Percentiles rank a stretch among this genome's conserved stretches.
Conservation (phyloP, 805 yeast genomes). For the Ogataea parapolymorpha region DNA sequence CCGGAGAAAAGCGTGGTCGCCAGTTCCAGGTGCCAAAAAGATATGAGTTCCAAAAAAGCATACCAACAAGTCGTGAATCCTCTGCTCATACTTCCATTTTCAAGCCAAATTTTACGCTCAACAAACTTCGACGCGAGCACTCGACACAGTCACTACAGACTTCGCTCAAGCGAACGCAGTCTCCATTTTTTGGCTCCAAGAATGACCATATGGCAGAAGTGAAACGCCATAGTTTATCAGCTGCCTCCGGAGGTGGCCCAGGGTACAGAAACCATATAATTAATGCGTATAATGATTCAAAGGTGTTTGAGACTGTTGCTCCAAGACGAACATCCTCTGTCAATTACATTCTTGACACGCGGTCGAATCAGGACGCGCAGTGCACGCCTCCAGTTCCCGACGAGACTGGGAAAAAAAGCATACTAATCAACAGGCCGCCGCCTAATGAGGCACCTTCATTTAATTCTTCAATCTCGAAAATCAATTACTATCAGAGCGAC, state of each 20-base stretch:
- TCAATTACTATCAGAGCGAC: constrained; percentile 23
- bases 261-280: constrained; percentile 16
- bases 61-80: constrained; percentile 18
- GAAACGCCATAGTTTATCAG: constrained; percentile 25
- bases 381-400: neutral
- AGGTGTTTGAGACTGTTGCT: constrained; percentile 27
- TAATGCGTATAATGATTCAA: constrained; percentile 29
- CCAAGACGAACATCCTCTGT: constrained; percentile 18
- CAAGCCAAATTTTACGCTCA: constrained; percentile 16
- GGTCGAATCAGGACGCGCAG: neutral
- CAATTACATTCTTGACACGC: constrained; percentile 10
- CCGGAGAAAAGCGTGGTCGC: constrained; percentile 27
- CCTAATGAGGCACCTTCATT: constrained; percentile 10
- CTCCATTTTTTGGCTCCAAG: constrained; percentile 11
- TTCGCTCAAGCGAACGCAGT: constrained; percentile 10
- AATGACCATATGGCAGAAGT: constrained; percentile 8
- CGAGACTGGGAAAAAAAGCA: constrained; percentile 12
- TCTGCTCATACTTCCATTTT: constrained; percentile 13
- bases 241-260: constrained; percentile 10
- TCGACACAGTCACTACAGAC: constrained; percentile 12
- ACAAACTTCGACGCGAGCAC: constrained; percentile 16
- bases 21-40: constrained; percentile 29
- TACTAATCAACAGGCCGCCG: constrained; percentile 18
- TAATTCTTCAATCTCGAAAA: constrained; percentile 23
- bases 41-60: constrained; percentile 27